Percentiles rank a stretch among this genome's conserved stretches.
These are phyloP conservation scores for Juncus inflexus DNA, from an alignment of 176 grass and related monocot species.

Conservation along the genomic window DNA sequence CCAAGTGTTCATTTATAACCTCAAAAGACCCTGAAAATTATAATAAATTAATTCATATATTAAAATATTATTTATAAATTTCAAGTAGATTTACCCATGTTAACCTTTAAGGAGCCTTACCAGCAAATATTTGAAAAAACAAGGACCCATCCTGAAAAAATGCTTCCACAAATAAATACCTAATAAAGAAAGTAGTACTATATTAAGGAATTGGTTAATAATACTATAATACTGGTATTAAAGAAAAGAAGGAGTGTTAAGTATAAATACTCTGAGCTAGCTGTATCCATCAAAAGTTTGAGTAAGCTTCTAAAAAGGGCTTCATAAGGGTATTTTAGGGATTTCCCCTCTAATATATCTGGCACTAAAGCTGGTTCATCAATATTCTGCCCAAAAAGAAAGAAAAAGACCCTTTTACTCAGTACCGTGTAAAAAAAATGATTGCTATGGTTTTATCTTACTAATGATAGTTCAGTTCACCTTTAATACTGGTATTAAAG, in stretches of 20 bases:
- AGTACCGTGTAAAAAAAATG: neutral
- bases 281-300: slow-evolving; percentile 93
- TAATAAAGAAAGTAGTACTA: slow-evolving; percentile 19
- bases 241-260: neutral
- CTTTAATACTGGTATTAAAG: slow-evolving; percentile 87
- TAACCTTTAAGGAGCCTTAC: slow-evolving; percentile 25
- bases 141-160: slow-evolving; percentile 72
- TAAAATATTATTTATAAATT: slow-evolving; percentile 5
- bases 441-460: no score
- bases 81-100: slow-evolving; percentile 11
- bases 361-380: slow-evolving; percentile 75
- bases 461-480: neutral
- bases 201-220: neutral
- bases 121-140: slow-evolving; percentile 77
- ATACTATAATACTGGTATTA: neutral
- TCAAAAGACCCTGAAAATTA: slow-evolving; percentile 68
- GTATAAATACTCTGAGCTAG: slow-evolving; percentile 67
- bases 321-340: slow-evolving; percentile 70
- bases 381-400: slow-evolving; percentile 53
- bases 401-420: neutral
- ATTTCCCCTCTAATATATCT: slow-evolving; percentile 66
- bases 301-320: slow-evolving; percentile 83
- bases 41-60: slow-evolving; percentile 21
- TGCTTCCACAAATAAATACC: slow-evolving; percentile 70
- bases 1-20: slow-evolving; percentile 71